These are phyloP conservation scores for Sherardia arvensis DNA, from an alignment of 257 asterid species.

Conservation along the genomic window DNA sequence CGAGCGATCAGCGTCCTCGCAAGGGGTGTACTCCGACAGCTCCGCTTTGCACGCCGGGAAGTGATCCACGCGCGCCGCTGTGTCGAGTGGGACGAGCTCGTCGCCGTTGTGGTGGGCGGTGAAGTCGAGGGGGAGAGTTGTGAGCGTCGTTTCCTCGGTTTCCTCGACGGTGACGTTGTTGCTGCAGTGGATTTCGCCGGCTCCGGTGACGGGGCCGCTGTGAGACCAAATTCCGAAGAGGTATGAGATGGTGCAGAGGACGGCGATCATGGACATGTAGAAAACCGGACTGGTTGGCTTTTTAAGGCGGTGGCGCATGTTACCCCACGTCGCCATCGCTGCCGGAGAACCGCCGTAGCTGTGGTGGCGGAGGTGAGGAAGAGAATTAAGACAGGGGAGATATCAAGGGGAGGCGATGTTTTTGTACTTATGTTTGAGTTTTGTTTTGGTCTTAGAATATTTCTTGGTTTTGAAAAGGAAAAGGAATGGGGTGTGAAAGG, in stretches of 20 bases:
- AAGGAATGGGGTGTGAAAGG: too few relatives aligned
- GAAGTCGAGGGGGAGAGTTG: slow-evolving; percentile 46
- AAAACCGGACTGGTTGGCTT: slow-evolving; percentile 41
- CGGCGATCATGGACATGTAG: slow-evolving; percentile 35
- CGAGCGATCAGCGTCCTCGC: slow-evolving; percentile 61
- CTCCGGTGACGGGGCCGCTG: slow-evolving; percentile 38
- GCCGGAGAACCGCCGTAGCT: slow-evolving; percentile 1
- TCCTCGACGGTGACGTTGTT: neutral
- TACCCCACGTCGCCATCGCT: slow-evolving; percentile 46
- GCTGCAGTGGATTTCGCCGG: slow-evolving; percentile 35
- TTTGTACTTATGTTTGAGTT: neutral
- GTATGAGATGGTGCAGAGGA: slow-evolving; percentile 61
- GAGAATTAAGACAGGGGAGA: neutral
- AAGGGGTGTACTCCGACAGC: slow-evolving; percentile 84
- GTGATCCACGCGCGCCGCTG: slow-evolving; percentile 36
- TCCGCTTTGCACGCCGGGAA: slow-evolving; percentile 46
- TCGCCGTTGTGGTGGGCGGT: slow-evolving; percentile 60
- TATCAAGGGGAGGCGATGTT: neutral
- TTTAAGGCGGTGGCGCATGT: slow-evolving; percentile 35
- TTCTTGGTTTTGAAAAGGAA: neutral
- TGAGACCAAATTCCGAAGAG: slow-evolving; percentile 64
- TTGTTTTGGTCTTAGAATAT: slow-evolving; percentile 6
- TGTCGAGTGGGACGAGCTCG: slow-evolving; percentile 21
- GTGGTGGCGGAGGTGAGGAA: neutral
- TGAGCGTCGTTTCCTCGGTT: neutral